These are phyloP conservation scores for Fusarium verrucosum DNA, from an alignment of 2,329 filamentous ascomycete genomes.

Conservation along the genomic window DNA sequence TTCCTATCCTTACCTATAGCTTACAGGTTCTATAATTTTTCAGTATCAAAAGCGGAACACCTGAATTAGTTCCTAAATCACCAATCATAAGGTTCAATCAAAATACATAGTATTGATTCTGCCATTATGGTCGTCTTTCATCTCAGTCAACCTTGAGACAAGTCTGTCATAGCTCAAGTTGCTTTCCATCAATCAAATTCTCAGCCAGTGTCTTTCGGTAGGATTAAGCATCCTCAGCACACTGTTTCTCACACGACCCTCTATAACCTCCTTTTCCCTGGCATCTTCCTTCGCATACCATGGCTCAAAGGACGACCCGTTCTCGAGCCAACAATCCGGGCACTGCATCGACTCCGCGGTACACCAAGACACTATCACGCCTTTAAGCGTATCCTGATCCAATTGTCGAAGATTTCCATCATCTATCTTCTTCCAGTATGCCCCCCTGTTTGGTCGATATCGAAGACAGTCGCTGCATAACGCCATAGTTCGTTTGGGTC, in stretches of 20 bases:
- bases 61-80: no score
- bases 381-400: background rate
- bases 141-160: no score
- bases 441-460: background rate
- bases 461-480: background rate
- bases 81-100: no score
- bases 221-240: no score
- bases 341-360: background rate
- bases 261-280: background rate
- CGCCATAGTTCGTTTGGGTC: background rate
- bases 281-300: no score
- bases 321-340: background rate
- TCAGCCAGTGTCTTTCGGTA: no score
- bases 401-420: background rate
- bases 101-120: no score
- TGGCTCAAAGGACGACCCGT: background rate
- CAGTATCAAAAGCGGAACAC: no score
- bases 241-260: background rate
- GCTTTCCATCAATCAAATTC: background rate
- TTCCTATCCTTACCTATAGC: no score
- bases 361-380: background rate
- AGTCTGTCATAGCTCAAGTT: background rate
- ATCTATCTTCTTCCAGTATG: background rate
- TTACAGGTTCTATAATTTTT: no score
- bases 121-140: no score